phyloP scores from a whole-genome alignment of 192 early-diverging fungal species.

The Coemansia sp. region DNA sequence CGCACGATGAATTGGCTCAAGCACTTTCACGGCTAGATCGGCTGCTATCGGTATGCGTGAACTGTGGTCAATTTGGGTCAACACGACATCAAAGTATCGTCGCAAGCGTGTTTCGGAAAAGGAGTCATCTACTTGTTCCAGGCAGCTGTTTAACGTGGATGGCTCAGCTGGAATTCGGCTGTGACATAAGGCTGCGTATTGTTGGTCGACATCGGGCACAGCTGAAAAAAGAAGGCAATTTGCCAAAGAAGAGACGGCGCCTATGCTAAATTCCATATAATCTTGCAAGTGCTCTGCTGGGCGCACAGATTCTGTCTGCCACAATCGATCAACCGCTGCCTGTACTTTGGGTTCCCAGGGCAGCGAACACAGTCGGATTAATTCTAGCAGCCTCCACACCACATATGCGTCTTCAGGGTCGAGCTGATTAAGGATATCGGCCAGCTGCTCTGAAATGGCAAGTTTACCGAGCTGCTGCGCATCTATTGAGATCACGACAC shows the following conservation, averaged over 20 bases:
- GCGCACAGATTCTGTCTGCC: background rate
- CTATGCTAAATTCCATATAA: slow-evolving; percentile 1
- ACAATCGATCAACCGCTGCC: slow-evolving; percentile 1
- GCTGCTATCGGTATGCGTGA: background rate
- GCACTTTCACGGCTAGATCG: background rate
- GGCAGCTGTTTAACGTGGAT: background rate
- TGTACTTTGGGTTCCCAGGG: slow-evolving; percentile 10
- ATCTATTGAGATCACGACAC: slow-evolving; percentile 11
- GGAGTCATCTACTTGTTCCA: background rate
- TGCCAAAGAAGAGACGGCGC: too few relatives aligned
- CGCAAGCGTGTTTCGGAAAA: slow-evolving; percentile 32
- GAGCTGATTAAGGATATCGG: slow-evolving; percentile 6
- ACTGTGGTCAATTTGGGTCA: slow-evolving; percentile 9
- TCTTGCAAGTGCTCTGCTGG: slow-evolving; percentile 8
- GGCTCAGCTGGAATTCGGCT: slow-evolving; percentile 11
- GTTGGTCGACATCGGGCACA: background rate
- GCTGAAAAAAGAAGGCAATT: too few relatives aligned
- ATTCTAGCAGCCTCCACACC: slow-evolving; percentile 23
- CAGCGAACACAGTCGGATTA: slow-evolving; percentile 8
- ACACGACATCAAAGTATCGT: slow-evolving; percentile 19
- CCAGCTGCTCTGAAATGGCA: too few relatives aligned
- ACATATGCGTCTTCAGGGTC: slow-evolving; percentile 35
- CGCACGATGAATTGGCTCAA: slow-evolving; percentile 11
- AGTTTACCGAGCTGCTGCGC: too few relatives aligned
- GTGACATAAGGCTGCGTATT: slow-evolving; percentile 6